These are phyloP conservation scores for Ophiorrhiza pumila DNA, from an alignment of 257 asterid genomes.

Conservation along the genomic window DNA sequence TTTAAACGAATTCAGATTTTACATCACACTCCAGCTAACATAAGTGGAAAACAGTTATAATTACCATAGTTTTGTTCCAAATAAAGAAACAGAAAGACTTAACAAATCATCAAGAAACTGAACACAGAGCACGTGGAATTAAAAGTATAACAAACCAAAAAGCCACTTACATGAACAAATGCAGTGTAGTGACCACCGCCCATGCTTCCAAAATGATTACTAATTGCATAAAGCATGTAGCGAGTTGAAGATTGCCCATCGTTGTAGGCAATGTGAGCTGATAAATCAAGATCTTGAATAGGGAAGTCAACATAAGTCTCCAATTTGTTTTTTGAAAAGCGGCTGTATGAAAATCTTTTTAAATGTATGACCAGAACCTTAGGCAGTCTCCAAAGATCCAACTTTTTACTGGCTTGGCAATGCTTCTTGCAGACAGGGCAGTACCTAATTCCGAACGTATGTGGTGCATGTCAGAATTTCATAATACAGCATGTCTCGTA, in stretches of 20 bases:
- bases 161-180: constrained; percentile 66
- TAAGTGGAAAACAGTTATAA: not conserved
- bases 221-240: constrained; percentile 77
- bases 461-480: not conserved
- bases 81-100: constrained; percentile 2
- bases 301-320: constrained; percentile 86
- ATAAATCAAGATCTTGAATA: constrained; percentile 68
- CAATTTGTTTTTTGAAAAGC: constrained; percentile 71
- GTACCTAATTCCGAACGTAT: constrained; percentile 39
- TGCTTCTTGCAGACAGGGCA: constrained; percentile 84
- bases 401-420: constrained; percentile 85
- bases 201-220: constrained; percentile 92
- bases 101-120: not conserved
- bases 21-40: not conserved
- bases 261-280: constrained; percentile 53
- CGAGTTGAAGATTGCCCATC: constrained; percentile 51
- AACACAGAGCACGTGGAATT: not conserved
- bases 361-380: constrained; percentile 86
- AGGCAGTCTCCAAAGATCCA: constrained; percentile 93
- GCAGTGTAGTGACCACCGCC: constrained; percentile 96
- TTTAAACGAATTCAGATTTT: not conserved
- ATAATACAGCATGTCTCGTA: constrained; percentile 3
- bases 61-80: not conserved
- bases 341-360: constrained; percentile 84
- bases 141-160: not conserved